Evolutionary conservation across 1,284 basidiomycete genomes (phyloP).

Genomic region (Malassezia dermatis): DNA sequence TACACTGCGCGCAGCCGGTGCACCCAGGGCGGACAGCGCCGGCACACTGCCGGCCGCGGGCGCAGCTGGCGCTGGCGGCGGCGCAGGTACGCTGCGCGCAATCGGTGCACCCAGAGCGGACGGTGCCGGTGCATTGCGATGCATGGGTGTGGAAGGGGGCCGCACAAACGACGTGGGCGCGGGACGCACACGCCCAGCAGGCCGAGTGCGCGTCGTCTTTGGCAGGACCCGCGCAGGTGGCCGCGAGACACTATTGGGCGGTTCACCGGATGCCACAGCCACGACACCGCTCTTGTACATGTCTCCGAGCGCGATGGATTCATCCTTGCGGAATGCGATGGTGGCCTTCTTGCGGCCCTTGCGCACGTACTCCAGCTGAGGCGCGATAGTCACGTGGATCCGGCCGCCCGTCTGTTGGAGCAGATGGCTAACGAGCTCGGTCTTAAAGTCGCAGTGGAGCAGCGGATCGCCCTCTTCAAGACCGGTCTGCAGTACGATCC

Average conservation of each 20-base stretch:
- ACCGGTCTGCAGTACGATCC: slow-evolving; percentile 60
- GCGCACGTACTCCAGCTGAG: slow-evolving; percentile 60
- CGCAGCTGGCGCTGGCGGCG: slow-evolving; percentile 38
- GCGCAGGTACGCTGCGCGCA: not conserved
- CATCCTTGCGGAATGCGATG: slow-evolving; percentile 83
- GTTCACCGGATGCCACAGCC: slow-evolving; percentile 76
- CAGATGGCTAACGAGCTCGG: slow-evolving; percentile 75
- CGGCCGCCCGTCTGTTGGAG: slow-evolving; percentile 69
- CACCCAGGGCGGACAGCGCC: too few species aligned
- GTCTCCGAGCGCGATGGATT: slow-evolving; percentile 66
- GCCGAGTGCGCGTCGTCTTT: not conserved
- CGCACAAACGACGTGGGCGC: slow-evolving; percentile 25
- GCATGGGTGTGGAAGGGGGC: slow-evolving; percentile 20
- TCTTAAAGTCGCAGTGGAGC: slow-evolving; percentile 87
- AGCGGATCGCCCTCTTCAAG: slow-evolving; percentile 73
- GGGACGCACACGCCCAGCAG: slow-evolving; percentile 24
- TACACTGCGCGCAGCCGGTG: too few species aligned
- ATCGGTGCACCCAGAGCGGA: slow-evolving; percentile 2
- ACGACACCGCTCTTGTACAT: slow-evolving; percentile 89
- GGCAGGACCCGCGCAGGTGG: slow-evolving; percentile 60
- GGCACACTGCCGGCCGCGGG: slow-evolving; percentile 55
- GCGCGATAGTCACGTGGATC: slow-evolving; percentile 55
- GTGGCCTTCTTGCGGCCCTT: slow-evolving; percentile 90
- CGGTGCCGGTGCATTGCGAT: slow-evolving; percentile 25
- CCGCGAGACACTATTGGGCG: slow-evolving; percentile 65